Evolutionary conservation across 2,329 filamentous ascomycete genomes (phyloP).

Genomic region (Byssothecium circinans): DNA sequence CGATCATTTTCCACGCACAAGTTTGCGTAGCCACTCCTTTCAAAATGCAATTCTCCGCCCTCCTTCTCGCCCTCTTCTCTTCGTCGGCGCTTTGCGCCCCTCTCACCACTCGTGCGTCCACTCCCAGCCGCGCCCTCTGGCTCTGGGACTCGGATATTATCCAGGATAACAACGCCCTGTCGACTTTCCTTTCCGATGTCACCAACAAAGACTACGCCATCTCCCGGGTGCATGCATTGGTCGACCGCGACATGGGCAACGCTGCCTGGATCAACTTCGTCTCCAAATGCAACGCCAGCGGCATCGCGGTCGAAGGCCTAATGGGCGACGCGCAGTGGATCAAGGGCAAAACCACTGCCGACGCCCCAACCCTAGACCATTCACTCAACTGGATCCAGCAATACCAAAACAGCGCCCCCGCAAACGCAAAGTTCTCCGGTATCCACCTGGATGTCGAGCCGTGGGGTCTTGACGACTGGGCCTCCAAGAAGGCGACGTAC

Average conservation of each 20-base stretch:
- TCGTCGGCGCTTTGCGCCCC: conserved; percentile 2
- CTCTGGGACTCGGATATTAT: conserved; percentile 13
- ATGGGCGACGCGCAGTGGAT: conserved; percentile 14
- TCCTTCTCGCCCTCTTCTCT: conserved; percentile 8
- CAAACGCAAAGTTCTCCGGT: conserved; percentile 9
- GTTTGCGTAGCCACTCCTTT: conserved; percentile 14
- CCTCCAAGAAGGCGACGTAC: conserved; percentile 6
- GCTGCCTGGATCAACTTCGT: conserved; percentile 7
- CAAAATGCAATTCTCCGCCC: conserved; percentile 10
- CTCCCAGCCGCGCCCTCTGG: conserved; percentile 11
- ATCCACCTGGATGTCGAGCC: conserved; percentile 15
- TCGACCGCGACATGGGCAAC: conserved; percentile 13
- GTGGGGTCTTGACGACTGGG: conserved; percentile 10
- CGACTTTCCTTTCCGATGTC: conserved; percentile 8
- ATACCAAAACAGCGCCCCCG: conserved; percentile 6
- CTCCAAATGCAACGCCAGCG: conserved; percentile 9
- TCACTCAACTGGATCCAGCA: conserved; percentile 10
- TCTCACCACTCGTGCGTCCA: not conserved
- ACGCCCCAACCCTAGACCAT: conserved; percentile 8
- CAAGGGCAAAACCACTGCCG: conserved; percentile 3
- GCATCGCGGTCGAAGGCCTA: conserved; percentile 10
- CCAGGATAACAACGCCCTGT: conserved; percentile 3
- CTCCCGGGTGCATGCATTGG: conserved; percentile 9
- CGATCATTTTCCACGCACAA: conserved; percentile 2
- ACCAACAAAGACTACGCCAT: conserved; percentile 3